A percentile compares a stretch with the other conserved stretches of the same genome.
phyloP scores from a whole-genome alignment of 371 early-diverging fungal genomes.

The Lichtheimia hyalospora region DNA sequence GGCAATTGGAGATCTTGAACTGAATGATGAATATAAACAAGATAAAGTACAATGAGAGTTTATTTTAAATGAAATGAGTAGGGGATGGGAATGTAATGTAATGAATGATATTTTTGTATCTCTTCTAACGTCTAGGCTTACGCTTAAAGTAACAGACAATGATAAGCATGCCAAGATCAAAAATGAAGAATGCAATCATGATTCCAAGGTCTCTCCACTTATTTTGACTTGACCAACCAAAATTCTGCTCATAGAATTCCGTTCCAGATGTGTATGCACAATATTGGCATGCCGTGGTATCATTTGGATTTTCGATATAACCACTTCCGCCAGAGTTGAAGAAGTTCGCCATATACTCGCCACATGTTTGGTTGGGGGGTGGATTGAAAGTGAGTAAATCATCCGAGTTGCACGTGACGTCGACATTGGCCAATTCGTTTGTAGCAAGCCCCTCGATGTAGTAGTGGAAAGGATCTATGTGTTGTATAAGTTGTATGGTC shows the following conservation, averaged over 20 bases:
- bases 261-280: slow-evolving; percentile 57
- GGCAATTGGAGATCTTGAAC: too few relatives aligned
- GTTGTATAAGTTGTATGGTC: slow-evolving; percentile 17
- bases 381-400: slow-evolving; percentile 53
- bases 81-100: too few relatives aligned
- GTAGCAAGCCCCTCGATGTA: slow-evolving; percentile 65
- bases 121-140: slow-evolving; percentile 21
- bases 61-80: too few relatives aligned
- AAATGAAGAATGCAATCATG: slow-evolving; percentile 45
- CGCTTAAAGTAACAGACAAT: slow-evolving; percentile 19
- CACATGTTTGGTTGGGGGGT: slow-evolving; percentile 60
- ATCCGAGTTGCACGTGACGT: slow-evolving; percentile 41
- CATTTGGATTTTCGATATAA: slow-evolving; percentile 50
- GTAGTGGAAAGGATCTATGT: slow-evolving; percentile 57
- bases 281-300: slow-evolving; percentile 55
- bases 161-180: slow-evolving; percentile 44
- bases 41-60: too few relatives aligned
- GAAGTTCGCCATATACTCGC: slow-evolving; percentile 53
- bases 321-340: slow-evolving; percentile 44
- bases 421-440: slow-evolving; percentile 55
- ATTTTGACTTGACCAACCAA: slow-evolving; percentile 35
- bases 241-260: slow-evolving; percentile 37
- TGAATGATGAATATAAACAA: too few relatives aligned
- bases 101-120: neutral
- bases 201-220: slow-evolving; percentile 72